These are phyloP conservation scores for Plasmodium vivax DNA, from an alignment of 169 alveolate species.

Conservation along the genomic window DNA sequence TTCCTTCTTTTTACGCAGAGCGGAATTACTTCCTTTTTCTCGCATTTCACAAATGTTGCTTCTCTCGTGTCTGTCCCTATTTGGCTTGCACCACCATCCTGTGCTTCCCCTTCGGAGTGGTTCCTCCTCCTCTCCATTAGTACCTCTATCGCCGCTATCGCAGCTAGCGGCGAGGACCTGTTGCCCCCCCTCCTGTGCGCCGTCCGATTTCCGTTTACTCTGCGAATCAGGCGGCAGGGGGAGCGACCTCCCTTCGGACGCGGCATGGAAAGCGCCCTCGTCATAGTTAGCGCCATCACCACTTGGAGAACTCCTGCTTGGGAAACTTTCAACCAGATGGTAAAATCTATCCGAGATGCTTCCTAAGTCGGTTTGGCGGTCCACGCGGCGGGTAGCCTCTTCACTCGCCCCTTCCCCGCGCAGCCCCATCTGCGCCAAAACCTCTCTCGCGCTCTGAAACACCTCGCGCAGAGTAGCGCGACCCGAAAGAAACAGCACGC, in stretches of 20 bases:
- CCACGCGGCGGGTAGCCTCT: not conserved
- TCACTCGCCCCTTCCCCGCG: not conserved
- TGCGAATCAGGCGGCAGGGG: not conserved
- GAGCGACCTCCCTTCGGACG: not conserved
- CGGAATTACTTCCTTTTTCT: not conserved
- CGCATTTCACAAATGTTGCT: not conserved
- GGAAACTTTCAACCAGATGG: not conserved
- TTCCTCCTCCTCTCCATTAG: not conserved
- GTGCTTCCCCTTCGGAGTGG: not conserved
- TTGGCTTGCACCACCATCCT: not conserved
- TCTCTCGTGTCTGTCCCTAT: not conserved
- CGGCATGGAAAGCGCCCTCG: not conserved
- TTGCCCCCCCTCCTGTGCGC: not conserved
- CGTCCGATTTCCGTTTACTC: not conserved
- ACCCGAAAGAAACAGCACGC: constrained; percentile 15
- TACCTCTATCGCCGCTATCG: not conserved
- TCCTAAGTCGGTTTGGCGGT: not conserved
- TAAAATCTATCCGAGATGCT: not conserved
- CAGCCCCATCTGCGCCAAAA: not conserved
- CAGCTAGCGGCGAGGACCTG: not conserved
- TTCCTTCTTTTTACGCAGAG: not conserved
- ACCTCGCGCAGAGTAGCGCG: not conserved
- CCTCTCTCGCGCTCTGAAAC: not conserved
- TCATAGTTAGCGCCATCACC: not conserved
- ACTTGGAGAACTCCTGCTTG: not conserved